Evolutionary conservation across 441 rosid genomes (phyloP), one percentile per base, ranked within the genome.

Genomic region (Adansonia rubrostipa): DNA sequence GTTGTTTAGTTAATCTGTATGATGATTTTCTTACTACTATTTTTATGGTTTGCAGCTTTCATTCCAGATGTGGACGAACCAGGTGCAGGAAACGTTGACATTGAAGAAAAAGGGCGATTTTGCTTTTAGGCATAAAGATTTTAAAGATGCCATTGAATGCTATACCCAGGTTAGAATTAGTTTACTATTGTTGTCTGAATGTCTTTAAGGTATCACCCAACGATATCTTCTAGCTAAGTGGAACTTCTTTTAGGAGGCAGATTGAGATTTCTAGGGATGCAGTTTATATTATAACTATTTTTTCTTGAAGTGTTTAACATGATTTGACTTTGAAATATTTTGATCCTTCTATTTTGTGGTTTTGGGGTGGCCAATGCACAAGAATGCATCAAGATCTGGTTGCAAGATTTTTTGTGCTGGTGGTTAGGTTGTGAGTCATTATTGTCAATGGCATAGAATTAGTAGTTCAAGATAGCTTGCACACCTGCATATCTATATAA

Each of bases 31-130:
- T 81, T 22, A 64, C 66, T 33, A 57, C 62, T 22, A 51, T 73
- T 80, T 53, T 84, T 60, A 44, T 78, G n/a, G 20, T 11, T 47
- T 83, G 80, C 93, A 95, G 98, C 97, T 95, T 60, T 92, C 97
- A 6, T 95, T 93, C 89, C 97, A 95, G 74, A 93, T 95, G 94
- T 93, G 99, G 98, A 93, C 97, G 8, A 89, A 91, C 76, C 97
- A 96, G 86, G 91, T 93, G 99, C 92, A 91, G 78, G 98, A 93
- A 83, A 93, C 93, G 4, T 78, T 93, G 62, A 92, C 87, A 71
- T 86, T 81, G 36, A 91, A 91, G 94, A 96, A 96, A 81, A 90
- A 85, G 86, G 98, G 99, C 9, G 98, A 96, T 84, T 85, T 81
- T 78, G 97, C 97, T 78, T 96, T 96, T 79, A 85, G 89, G 77